Conservation (phyloP, 192 early-diverging fungal genomes). For the Coemansia sp. region DNA sequence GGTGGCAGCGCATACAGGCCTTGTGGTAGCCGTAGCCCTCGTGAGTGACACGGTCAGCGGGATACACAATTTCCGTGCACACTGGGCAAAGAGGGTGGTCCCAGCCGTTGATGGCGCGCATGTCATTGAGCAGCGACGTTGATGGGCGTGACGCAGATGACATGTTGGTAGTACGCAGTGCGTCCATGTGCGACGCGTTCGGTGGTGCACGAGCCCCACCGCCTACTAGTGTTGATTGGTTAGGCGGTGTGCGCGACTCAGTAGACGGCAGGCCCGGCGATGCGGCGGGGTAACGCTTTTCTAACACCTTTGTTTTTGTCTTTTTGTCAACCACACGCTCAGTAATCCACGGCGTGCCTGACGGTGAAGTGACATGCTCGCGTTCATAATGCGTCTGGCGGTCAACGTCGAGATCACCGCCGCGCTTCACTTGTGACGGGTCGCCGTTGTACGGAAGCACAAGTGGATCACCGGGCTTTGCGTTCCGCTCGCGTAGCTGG, state of each 20-base stretch:
- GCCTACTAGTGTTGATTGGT: constrained; percentile 35
- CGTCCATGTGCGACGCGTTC: constrained; percentile 15
- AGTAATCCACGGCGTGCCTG: constrained; percentile 51
- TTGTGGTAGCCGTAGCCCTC: constrained; percentile 58
- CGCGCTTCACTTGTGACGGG: constrained; percentile 37
- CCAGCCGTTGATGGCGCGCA: constrained; percentile 50
- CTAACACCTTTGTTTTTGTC: constrained; percentile 52
- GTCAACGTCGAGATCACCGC: constrained; percentile 45
- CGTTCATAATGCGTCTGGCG: constrained; percentile 55
- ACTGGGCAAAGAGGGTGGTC: constrained; percentile 54
- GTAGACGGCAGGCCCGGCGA: constrained; percentile 10
- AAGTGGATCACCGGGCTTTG: constrained; percentile 3
- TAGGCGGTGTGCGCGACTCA: background rate
- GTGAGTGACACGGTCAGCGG: constrained; percentile 51
- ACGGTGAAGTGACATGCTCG: constrained; percentile 50
- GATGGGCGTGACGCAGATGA: constrained; percentile 49
- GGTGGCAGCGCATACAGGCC: constrained; percentile 55
- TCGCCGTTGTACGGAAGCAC: constrained; percentile 23
- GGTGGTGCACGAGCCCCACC: constrained; percentile 21
- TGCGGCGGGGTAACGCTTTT: constrained; percentile 53
- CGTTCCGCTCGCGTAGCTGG: constrained; percentile 33
- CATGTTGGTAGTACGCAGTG: constrained; percentile 14
- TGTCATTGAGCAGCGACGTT: constrained; percentile 51
- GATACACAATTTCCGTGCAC: constrained; percentile 48
- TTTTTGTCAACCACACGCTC: constrained; percentile 56